Base-by-base conservation (phyloP, 257 asterid species). In the Solanum neorickii region DNA sequence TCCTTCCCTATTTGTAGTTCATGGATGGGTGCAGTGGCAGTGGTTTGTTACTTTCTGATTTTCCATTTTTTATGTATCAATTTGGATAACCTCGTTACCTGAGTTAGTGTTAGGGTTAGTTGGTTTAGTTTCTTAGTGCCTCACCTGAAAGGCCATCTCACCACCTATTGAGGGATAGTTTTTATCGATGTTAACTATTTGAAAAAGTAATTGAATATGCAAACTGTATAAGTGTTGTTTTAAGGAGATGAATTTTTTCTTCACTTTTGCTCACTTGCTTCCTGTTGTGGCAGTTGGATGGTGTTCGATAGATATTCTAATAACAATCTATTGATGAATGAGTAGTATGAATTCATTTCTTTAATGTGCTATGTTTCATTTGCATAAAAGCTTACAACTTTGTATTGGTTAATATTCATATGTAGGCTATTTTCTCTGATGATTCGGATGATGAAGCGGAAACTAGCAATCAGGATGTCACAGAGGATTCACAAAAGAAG, bases 361-460 rank as follows among this genome's bases (percentile, higher is more conserved):
- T 18, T 49, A 10, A 18, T 31, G 85, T 80, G 85, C 68, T 47
- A 29, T 47, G 68, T 31, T 31, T 80, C 11, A 65, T 47, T 80
- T 47, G 44, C 68, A 9, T 47, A 29, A 69, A 69, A 47, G 12
- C 41, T 80, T 80, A 78, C 84, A 47, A 62, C 84, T 49, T 80
- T 14, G 9, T 47, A 80, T 80, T 80, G 85, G 13, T 25, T 29
- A 78, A 80, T 80, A 80, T 80, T 47, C 69, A 11, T 80, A 14
- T 91, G 88, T 89, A 97, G 99, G 98, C 98, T 52, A 97, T 97
- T 74, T 97, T 97, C 86, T 97, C 98, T 39, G 98, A 94, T 90
- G 99, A 95, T 73, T 93, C 97, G 7, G 98, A 95, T 65, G 98
- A 92, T 44, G 99, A 95, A 65, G 95, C 76, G 88, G 95, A 90